Conservation (phyloP, 1,284 basidiomycete species). For the Trichosporon faecale region DNA sequence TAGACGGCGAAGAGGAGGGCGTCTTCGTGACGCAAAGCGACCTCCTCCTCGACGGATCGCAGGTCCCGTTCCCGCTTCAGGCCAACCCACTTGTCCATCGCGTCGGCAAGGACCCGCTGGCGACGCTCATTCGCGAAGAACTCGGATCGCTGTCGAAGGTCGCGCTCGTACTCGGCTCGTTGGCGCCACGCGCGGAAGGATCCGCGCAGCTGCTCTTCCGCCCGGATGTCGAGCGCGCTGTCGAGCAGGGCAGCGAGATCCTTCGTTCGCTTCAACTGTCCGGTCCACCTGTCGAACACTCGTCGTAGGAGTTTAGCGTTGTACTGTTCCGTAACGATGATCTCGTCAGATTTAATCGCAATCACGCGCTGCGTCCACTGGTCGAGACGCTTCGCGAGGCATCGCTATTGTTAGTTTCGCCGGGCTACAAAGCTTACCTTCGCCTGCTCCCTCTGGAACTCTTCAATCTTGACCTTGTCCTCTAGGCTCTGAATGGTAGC, state of each 20-base stretch:
- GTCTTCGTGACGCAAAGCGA: conserved; percentile 41
- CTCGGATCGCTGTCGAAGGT: conserved; percentile 26
- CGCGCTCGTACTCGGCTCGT: conserved; percentile 8
- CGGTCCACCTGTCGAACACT: conserved; percentile 29
- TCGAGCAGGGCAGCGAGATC: conserved; percentile 28
- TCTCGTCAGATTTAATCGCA: conserved; percentile 43
- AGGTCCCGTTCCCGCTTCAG: conserved; percentile 34
- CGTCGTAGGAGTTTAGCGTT: conserved; percentile 20
- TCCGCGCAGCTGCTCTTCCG: conserved; percentile 31
- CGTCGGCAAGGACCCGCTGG: conserved; percentile 22
- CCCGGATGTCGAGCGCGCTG: conserved; percentile 32
- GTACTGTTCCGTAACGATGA: conserved; percentile 34
- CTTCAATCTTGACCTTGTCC: conserved; percentile 17
- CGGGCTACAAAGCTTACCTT: conserved; percentile 24
- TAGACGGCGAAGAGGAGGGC: conserved; percentile 42
- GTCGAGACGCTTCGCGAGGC: conserved; percentile 22
- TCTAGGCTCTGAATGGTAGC: conserved; percentile 20
- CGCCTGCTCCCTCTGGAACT: conserved; percentile 24
- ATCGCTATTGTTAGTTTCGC: conserved; percentile 14
- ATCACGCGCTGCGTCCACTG: conserved; percentile 42
- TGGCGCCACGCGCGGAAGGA: conserved; percentile 31
- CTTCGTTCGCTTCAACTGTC: conserved; percentile 14
- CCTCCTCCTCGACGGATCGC: conserved; percentile 32
- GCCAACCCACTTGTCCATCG: conserved; percentile 38
- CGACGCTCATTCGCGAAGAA: conserved; percentile 24